Evolutionary conservation across 192 early-diverging fungal genomes (phyloP).

Genomic region (Entomortierella lignicola): DNA sequence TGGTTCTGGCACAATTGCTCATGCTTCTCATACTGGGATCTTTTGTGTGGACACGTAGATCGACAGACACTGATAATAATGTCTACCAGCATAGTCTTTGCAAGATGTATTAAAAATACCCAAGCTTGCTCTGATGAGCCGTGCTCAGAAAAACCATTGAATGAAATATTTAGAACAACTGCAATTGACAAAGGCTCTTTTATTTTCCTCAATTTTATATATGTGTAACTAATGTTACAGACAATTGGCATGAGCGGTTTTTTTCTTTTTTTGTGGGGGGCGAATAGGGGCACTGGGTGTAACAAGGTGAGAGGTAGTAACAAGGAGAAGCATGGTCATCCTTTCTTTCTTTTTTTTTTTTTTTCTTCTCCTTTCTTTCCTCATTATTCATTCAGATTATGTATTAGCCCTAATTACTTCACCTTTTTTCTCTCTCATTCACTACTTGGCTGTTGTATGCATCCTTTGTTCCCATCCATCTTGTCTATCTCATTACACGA

Average conservation of each 20-base stretch:
- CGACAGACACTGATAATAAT: conserved; percentile 5
- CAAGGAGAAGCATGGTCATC: background rate
- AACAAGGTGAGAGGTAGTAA: background rate
- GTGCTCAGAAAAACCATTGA: background rate
- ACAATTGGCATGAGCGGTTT: too few species aligned
- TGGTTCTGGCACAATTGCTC: conserved; percentile 43
- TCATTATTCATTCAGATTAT: too few species aligned
- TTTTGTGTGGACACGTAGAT: conserved; percentile 55
- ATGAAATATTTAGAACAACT: too few species aligned
- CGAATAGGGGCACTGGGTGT: too few species aligned
- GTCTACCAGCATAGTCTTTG: conserved; percentile 11
- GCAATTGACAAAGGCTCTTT: too few species aligned
- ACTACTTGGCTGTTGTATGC: background rate
- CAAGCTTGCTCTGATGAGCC: too few species aligned
- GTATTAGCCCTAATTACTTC: background rate
- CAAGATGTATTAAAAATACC: conserved; percentile 3
- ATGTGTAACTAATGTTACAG: too few species aligned
- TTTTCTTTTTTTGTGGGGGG: too few species aligned
- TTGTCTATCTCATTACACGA: background rate
- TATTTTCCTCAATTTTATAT: too few species aligned
- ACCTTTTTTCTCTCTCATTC: background rate
- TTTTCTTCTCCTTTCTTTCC: too few species aligned
- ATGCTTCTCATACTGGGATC: conserved; percentile 59
- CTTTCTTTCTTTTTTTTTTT: background rate
- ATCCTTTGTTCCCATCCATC: background rate